Evolutionary conservation across 768 basidiomycete genomes (phyloP).

Genomic region (Sporobolomyces pararoseus): DNA sequence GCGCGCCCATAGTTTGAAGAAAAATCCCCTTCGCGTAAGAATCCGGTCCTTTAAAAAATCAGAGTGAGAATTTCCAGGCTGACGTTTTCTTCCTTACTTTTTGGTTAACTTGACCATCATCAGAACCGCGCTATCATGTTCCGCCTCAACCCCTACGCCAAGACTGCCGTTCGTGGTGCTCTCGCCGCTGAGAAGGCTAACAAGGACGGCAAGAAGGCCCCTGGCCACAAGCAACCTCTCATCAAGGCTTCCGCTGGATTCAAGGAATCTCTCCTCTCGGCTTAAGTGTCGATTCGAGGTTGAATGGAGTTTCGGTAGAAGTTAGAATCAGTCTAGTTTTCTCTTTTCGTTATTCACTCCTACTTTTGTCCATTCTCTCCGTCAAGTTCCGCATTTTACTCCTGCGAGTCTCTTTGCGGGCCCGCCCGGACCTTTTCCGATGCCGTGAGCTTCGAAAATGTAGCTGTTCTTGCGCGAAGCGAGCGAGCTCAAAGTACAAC

Average conservation of each 20-base stretch:
- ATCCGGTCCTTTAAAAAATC: too few species aligned
- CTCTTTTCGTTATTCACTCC: too few species aligned
- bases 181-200: conserved; percentile 46
- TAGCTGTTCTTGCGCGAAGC: too few species aligned
- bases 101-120: conserved; percentile 47
- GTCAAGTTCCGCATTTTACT: too few species aligned
- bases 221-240: conserved; percentile 17
- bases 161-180: conserved; percentile 49
- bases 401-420: too few species aligned
- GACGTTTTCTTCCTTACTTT: neutral
- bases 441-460: too few species aligned
- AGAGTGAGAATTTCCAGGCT: too few species aligned
- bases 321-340: too few species aligned
- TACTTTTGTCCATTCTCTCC: too few species aligned
- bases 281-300: conserved; percentile 15
- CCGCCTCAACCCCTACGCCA: conserved; percentile 54
- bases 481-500: too few species aligned
- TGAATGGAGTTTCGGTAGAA: too few species aligned
- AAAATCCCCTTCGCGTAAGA: conserved; percentile 58
- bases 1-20: conserved; percentile 97
- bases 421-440: too few species aligned
- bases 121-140: conserved; percentile 52
- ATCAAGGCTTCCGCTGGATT: conserved; percentile 29
- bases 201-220: conserved; percentile 11
- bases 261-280: conserved; percentile 37